phyloP scores from a whole-genome alignment of 1,284 basidiomycete species.

The Hemileia vastatrix region DNA sequence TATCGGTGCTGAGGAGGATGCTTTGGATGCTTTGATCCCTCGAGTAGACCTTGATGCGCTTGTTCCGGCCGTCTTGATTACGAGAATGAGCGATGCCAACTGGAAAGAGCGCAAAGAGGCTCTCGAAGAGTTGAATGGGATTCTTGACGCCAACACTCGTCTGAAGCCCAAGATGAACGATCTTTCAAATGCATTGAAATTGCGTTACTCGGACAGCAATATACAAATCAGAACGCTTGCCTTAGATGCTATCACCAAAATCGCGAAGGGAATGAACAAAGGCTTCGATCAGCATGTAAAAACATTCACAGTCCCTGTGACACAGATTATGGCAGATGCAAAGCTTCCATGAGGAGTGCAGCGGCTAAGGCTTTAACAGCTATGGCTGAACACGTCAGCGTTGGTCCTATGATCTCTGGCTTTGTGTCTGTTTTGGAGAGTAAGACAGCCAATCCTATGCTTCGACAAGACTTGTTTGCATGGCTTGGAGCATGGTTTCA shows the following conservation, averaged over 20 bases:
- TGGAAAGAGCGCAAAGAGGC: slow-evolving; percentile 98
- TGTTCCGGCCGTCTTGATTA: slow-evolving; percentile 67
- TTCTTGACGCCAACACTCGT: slow-evolving; percentile 81
- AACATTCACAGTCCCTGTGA: too few relatives aligned
- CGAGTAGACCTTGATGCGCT: slow-evolving; percentile 84
- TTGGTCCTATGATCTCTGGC: slow-evolving; percentile 70
- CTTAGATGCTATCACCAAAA: slow-evolving; percentile 78
- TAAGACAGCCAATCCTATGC: slow-evolving; percentile 75
- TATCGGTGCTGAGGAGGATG: slow-evolving; percentile 52
- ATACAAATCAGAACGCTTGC: slow-evolving; percentile 83
- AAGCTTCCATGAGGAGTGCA: slow-evolving; percentile 69
- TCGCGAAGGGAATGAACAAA: slow-evolving; percentile 87
- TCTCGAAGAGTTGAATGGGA: slow-evolving; percentile 68
- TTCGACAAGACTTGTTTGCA: slow-evolving; percentile 68
- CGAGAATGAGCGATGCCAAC: slow-evolving; percentile 65
- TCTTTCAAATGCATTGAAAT: slow-evolving; percentile 76
- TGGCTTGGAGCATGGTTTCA: slow-evolving; percentile 79
- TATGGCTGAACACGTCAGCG: slow-evolving; percentile 72
- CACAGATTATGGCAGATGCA: slow-evolving; percentile 85
- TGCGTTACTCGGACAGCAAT: slow-evolving; percentile 81
- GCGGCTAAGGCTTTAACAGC: slow-evolving; percentile 69
- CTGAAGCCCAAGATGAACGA: slow-evolving; percentile 87
- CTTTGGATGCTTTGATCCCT: slow-evolving; percentile 86
- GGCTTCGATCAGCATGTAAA: slow-evolving; percentile 82
- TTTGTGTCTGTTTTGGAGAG: slow-evolving; percentile 72